Base-by-base conservation (phyloP, 2,329 filamentous ascomycete genomes). In the Seiridium unicorne region DNA sequence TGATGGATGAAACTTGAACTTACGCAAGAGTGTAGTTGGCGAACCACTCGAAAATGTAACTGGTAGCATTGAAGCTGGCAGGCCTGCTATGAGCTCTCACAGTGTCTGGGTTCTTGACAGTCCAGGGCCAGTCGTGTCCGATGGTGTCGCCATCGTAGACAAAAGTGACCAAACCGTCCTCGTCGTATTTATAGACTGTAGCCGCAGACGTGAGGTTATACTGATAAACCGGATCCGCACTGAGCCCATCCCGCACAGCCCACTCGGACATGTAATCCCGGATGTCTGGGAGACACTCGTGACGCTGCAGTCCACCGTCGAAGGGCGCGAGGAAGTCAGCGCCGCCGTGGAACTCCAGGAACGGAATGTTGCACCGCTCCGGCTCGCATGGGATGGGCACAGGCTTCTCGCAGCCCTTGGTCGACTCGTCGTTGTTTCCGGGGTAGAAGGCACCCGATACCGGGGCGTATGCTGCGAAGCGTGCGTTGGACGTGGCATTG, bases 391-490 rank as follows among this genome's bases (percentile, higher is more conserved):
- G 44, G 63, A 62, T 48, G 6, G 51, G 9, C 18, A 53, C 32
- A 1, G 8, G 18, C 11, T 35, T 35, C 46, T 49, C 35, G 46
- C 49, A 48, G 11, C 47, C 18, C 13, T 57, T 26, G 44, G n/a
- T 36, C 44, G n/a, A 18, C 60, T 68, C 4, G 64, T 65, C 49
- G 63, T n/a, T 60, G 69, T 44, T 66, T 42, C 71, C 57, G 6
- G 65, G 65, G 64, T 84, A 83, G 51, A 75, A 77, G 3, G 79
- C 81, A 5, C 77, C 80, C 1, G 78, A 76, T 6, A 78, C 77
- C 6, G 78, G 73, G 1, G 79, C 80, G 63, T 84, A 84, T 1
- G 81, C 81, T 5, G 81, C 80, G 56, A 84, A 78, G 4, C 70
- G 71, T 4, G 66, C 66, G 4, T 77, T 77, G 3, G 76, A 72